Base-by-base conservation (phyloP, 75 land plant species). In the Sequoiadendron giganteum region DNA sequence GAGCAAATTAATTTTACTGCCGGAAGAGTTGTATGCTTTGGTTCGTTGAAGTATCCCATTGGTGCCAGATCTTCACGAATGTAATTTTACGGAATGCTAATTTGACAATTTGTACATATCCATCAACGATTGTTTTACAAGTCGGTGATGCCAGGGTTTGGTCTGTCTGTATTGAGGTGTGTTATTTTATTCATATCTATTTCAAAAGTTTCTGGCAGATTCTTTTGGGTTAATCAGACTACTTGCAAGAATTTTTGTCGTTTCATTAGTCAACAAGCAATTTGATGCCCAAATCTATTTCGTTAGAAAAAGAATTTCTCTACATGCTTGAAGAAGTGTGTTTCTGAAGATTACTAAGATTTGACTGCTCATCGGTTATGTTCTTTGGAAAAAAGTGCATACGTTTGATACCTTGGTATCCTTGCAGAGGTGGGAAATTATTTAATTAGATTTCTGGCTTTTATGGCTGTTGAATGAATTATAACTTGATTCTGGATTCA, bases 71-170 rank as follows among this genome's bases (percentile, higher is more conserved):
- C 84, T 82, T 21, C 34, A 45, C 47, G 10, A 79, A 82, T 82
- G 45, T 82, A 47, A 49, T 47, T 34, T 47, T 82, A 25, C 30
- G 4, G 84, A 82, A 47, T n/a, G n/a, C n/a, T n/a, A n/a, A n/a
- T n/a, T n/a, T 82, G 84, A 13, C 45, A 10, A 82, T 82, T 43
- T 82, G 84, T 82, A 82, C 30, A 82, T 28, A 82, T n/a, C 82
- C 28, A 40, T 82, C 30, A n/a, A 45, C 8, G 47, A 82, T 82
- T 82, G 52, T 82, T 47, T 82, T 82, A 82, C 28, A 25, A 82
- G 11, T 80, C 83, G 1, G 7, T 6, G 48, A 42, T 25, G 34
- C 84, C 52, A 2, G 83, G 83, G 45, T 43, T 82, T 82, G 84
- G 84, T 25, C 48, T 45, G 48, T 13, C n/a, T 43, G 47, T 10